Conservation (phyloP, 2,329 filamentous ascomycete species). For the Scedosporium aurantiacum region DNA sequence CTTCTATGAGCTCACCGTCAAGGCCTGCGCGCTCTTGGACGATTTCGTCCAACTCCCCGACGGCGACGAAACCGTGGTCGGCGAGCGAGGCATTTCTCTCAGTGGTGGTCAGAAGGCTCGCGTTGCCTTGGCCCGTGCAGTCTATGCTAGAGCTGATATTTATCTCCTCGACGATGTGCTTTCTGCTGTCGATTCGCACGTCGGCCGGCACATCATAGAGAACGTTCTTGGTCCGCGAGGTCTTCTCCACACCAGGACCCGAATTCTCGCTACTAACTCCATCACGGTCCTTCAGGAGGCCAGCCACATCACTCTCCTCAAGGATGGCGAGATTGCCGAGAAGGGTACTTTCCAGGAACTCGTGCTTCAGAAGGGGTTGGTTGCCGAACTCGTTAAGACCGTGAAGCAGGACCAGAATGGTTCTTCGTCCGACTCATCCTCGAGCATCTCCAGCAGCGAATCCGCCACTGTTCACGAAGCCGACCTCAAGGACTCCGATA, state of each 20-base stretch:
- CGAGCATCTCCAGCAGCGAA: conserved; percentile 38
- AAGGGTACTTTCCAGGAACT: conserved; percentile 84
- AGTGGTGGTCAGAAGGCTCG: conserved; percentile 95
- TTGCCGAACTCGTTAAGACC: conserved; percentile 73
- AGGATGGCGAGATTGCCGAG: conserved; percentile 74
- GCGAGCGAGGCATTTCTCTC: conserved; percentile 89
- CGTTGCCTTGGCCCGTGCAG: conserved; percentile 80
- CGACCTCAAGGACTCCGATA: conserved; percentile 37
- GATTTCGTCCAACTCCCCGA: conserved; percentile 90
- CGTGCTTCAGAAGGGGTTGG: conserved; percentile 85
- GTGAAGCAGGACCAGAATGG: conserved; percentile 47
- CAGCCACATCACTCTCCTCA: conserved; percentile 76
- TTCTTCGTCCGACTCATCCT: conserved; percentile 24
- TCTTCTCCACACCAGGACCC: conserved; percentile 73
- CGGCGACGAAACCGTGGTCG: conserved; percentile 92
- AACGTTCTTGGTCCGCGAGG: conserved; percentile 82
- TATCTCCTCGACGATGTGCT: conserved; percentile 91
- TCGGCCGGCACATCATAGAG: conserved; percentile 88
- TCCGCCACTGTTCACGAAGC: conserved; percentile 46
- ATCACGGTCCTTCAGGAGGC: conserved; percentile 84
- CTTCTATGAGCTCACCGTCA: conserved; percentile 88
- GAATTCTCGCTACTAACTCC: conserved; percentile 88
- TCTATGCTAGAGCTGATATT: conserved; percentile 93
- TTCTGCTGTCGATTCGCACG: conserved; percentile 96
- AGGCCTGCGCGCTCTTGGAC: conserved; percentile 80